phyloP scores from a whole-genome alignment of 768 basidiomycete species.

The Lentinula detonsa region DNA sequence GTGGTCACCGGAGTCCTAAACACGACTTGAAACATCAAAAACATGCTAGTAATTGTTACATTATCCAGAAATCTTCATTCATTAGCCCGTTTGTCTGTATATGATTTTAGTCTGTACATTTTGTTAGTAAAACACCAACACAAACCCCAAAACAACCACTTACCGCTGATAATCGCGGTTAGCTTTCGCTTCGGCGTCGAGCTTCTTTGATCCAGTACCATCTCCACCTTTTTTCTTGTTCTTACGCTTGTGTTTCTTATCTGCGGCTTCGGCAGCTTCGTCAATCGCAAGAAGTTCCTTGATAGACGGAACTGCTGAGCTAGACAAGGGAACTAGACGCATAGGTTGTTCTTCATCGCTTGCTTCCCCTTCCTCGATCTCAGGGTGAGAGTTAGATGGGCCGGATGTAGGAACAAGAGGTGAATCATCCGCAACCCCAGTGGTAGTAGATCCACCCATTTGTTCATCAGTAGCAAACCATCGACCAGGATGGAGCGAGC shows the following conservation, averaged over 20 bases:
- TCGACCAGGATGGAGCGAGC: constrained; percentile 14
- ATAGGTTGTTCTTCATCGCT: constrained; percentile 37
- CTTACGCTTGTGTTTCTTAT: constrained; percentile 69
- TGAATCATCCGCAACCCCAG: background rate
- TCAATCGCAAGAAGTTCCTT: constrained; percentile 78
- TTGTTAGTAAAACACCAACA: background rate
- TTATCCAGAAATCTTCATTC: background rate
- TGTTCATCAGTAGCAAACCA: constrained; percentile 40
- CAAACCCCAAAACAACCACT: constrained; percentile 12
- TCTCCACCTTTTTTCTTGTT: constrained; percentile 59
- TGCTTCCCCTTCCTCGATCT: constrained; percentile 32
- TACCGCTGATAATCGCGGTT: constrained; percentile 57
- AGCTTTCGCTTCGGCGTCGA: constrained; percentile 38
- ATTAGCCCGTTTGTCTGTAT: constrained; percentile 5
- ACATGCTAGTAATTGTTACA: too few relatives aligned
- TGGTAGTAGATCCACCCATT: background rate
- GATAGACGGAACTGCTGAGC: constrained; percentile 81
- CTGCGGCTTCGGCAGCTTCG: constrained; percentile 52
- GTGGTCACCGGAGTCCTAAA: too few relatives aligned
- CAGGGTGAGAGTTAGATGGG: constrained; percentile 7
- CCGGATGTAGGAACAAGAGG: constrained; percentile 9
- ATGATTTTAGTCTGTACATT: constrained; percentile 4
- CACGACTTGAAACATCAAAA: too few relatives aligned
- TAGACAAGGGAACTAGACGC: constrained; percentile 68
- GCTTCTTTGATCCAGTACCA: constrained; percentile 31